Conservation (phyloP, 1,284 basidiomycete genomes). For the Termitomyces sp. region DNA sequence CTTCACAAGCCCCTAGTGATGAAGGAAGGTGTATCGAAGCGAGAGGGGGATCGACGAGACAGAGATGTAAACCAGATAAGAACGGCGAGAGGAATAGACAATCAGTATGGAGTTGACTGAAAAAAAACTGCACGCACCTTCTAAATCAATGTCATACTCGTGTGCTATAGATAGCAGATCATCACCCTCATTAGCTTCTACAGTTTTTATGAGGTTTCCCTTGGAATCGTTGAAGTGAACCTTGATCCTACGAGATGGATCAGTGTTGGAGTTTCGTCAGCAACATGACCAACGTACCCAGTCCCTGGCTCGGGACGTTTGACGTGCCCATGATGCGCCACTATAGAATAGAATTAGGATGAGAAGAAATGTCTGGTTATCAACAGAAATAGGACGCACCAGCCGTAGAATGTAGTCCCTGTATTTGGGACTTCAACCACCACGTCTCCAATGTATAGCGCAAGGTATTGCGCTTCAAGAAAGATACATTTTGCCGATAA, state of each 20-base stretch:
- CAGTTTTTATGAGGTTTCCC: constrained; percentile 77
- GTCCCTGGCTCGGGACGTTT: constrained; percentile 49
- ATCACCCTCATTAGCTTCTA: constrained; percentile 93
- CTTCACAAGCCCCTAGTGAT: constrained; percentile 85
- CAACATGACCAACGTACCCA: constrained; percentile 67
- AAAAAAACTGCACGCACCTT: constrained; percentile 75
- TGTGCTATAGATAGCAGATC: constrained; percentile 89
- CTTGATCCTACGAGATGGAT: constrained; percentile 59
- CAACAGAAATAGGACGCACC: constrained; percentile 8
- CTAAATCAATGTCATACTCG: constrained; percentile 96
- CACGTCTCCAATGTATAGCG: neutral
- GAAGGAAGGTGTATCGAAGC: neutral
- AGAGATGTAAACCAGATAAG: constrained; percentile 1
- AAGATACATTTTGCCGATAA: neutral
- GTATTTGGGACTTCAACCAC: constrained; percentile 3
- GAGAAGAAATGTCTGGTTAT: neutral
- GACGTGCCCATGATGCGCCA: constrained; percentile 36
- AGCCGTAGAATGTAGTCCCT: constrained; percentile 13
- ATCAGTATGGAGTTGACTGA: constrained; percentile 94
- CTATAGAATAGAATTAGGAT: constrained; percentile 16
- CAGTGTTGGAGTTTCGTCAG: constrained; percentile 74
- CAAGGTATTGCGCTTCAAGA: neutral
- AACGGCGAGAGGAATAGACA: constrained; percentile 48
- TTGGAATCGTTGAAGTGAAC: constrained; percentile 91
- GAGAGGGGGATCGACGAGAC: constrained; percentile 2